Conservation (phyloP, 805 yeast species). For the Scheffersomyces ergatensis region DNA sequence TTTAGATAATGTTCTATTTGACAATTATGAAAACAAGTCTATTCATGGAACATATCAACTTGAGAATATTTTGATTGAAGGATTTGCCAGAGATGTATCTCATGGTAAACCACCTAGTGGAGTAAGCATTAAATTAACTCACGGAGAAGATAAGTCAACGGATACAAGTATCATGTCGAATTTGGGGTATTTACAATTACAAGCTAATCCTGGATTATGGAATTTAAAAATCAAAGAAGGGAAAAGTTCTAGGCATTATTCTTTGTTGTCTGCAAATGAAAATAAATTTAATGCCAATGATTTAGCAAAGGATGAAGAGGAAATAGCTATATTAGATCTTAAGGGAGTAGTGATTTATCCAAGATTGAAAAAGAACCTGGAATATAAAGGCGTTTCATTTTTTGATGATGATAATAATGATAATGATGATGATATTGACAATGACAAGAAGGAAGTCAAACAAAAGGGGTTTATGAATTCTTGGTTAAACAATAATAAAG, state of each 20-base stretch:
- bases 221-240: conserved; percentile 40
- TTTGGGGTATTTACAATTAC: conserved; percentile 80
- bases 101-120: conserved; percentile 47
- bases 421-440: conserved; percentile 9
- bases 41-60: conserved; percentile 50
- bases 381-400: conserved; percentile 10
- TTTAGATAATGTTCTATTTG: conserved; percentile 56
- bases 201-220: conserved; percentile 72
- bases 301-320: conserved; percentile 14
- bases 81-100: conserved; percentile 52
- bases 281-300: conserved; percentile 38
- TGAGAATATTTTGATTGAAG: conserved; percentile 63
- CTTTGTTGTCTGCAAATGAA: conserved; percentile 37
- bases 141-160: conserved; percentile 14
- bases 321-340: conserved; percentile 39
- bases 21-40: conserved; percentile 31
- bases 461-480: conserved; percentile 1
- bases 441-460: not conserved
- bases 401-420: conserved; percentile 5
- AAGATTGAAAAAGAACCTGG: conserved; percentile 35
- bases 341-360: conserved; percentile 48
- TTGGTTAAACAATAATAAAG: not conserved
- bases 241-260: conserved; percentile 11
- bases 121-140: conserved; percentile 41
- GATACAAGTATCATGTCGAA: conserved; percentile 77